Conservation (phyloP, 306 rosid genomes). For the Luffa acutangula region DNA sequence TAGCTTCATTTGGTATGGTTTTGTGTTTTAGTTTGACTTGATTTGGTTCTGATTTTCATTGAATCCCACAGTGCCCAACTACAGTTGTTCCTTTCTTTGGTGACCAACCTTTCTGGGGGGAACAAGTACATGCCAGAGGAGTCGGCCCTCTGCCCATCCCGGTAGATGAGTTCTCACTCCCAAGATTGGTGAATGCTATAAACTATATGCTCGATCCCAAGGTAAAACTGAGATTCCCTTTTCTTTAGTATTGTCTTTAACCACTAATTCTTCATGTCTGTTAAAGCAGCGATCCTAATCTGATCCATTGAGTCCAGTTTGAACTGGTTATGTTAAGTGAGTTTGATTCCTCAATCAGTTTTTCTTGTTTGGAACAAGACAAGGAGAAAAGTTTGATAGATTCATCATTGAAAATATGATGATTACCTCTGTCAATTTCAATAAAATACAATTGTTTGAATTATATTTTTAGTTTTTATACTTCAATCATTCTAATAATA, state of each 20-base stretch:
- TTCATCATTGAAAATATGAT: background rate
- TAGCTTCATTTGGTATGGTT: background rate
- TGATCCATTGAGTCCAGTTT: background rate
- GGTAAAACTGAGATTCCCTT: slow-evolving; percentile 25
- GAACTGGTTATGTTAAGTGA: background rate
- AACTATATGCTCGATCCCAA: slow-evolving; percentile 71
- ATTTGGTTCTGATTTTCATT: slow-evolving; percentile 10
- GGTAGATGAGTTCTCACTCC: slow-evolving; percentile 81
- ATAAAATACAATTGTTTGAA: background rate
- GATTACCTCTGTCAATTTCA: background rate
- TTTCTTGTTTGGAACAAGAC: background rate
- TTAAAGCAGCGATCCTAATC: background rate
- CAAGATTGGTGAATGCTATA: slow-evolving; percentile 63
- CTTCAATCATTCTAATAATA: background rate
- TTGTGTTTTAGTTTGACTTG: slow-evolving; percentile 9
- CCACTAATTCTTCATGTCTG: background rate
- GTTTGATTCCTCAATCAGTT: background rate
- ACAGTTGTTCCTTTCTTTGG: slow-evolving; percentile 91
- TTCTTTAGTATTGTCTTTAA: background rate
- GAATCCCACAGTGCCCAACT: slow-evolving; percentile 67
- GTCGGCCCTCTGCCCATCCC: slow-evolving; percentile 90
- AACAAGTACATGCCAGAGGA: slow-evolving; percentile 80
- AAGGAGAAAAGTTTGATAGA: background rate
- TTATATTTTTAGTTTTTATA: background rate
- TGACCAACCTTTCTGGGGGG: slow-evolving; percentile 99